phyloP scores from a whole-genome alignment of 495 filamentous ascomycete species.

The Lepidopterella palustris region DNA sequence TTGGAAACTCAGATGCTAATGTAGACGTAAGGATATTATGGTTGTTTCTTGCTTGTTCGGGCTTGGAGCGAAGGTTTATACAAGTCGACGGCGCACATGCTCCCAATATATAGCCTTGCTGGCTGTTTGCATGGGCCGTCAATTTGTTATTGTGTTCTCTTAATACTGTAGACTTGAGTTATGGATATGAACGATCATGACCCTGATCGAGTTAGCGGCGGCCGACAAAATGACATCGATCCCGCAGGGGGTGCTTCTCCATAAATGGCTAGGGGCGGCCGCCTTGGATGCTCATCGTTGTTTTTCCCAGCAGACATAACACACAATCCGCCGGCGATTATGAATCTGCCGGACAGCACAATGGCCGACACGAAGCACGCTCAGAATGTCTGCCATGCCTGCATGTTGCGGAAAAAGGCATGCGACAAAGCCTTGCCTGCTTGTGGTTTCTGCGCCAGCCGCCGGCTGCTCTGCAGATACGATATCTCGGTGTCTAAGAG shows the following conservation, averaged over 20 bases:
- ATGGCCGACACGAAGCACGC: not conserved
- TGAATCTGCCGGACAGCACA: not conserved
- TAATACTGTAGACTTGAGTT: not conserved
- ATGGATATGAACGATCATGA: not conserved
- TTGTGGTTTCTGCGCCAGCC: not conserved
- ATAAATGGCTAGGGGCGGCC: not conserved
- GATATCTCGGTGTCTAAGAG: not conserved
- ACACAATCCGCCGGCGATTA: not conserved
- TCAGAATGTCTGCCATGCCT: not conserved
- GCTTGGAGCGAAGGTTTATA: not conserved
- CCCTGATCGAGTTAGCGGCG: not conserved
- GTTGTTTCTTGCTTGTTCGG: not conserved
- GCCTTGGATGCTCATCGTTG: not conserved
- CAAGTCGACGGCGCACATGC: not conserved
- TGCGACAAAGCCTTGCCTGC: not conserved
- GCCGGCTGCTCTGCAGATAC: not conserved
- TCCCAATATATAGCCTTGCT: not conserved
- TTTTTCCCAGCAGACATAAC: not conserved
- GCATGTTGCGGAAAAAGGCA: not conserved
- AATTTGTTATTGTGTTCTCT: not conserved
- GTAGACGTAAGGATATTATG: not conserved
- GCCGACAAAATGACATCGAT: not conserved
- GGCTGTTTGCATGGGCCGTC: not conserved
- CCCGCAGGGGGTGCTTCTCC: not conserved
- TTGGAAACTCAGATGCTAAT: not conserved